phyloP scores from a whole-genome alignment of 768 basidiomycete species.

The Boletus coccyginus region DNA sequence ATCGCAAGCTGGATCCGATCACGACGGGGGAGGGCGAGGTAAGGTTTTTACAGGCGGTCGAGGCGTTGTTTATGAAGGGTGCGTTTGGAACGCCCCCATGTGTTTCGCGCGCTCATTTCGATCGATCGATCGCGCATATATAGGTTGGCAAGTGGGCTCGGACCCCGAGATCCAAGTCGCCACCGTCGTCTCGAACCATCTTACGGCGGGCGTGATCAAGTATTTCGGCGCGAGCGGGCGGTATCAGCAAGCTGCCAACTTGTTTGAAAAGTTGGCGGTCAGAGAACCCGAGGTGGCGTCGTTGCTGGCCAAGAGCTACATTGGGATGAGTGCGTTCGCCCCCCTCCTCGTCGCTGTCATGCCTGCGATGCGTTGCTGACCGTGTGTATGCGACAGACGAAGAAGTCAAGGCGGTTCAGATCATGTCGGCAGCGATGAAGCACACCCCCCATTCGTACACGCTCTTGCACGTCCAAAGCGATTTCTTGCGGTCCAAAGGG shows the following conservation, averaged over 20 bases:
- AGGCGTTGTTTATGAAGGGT: constrained; percentile 87
- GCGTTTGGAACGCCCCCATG: too few relatives aligned
- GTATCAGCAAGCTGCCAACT: constrained; percentile 82
- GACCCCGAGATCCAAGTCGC: constrained; percentile 99
- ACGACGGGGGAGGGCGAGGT: constrained; percentile 85
- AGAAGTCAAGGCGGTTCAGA: constrained; percentile 96
- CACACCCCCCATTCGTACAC: constrained; percentile 91
- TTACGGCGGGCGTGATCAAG: constrained; percentile 92
- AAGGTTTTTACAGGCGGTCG: constrained; percentile 87
- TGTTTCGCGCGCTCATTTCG: too few relatives aligned
- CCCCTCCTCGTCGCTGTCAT: not conserved
- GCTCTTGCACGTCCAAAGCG: constrained; percentile 90
- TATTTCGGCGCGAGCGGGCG: constrained; percentile 94
- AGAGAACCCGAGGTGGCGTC: constrained; percentile 88
- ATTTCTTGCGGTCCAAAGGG: constrained; percentile 86
- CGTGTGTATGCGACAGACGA: constrained; percentile 59
- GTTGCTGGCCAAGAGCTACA: constrained; percentile 82
- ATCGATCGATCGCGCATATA: too few relatives aligned
- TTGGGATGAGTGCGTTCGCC: constrained; percentile 98
- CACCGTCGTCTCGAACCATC: constrained; percentile 92
- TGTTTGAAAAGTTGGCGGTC: constrained; percentile 88
- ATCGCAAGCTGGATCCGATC: constrained; percentile 94
- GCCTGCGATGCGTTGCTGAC: not conserved
- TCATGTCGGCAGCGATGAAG: constrained; percentile 81
- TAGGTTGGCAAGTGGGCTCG: constrained; percentile 98